Base-by-base conservation (phyloP, 768 basidiomycete genomes). In the Flagelloscypha sp. region DNA sequence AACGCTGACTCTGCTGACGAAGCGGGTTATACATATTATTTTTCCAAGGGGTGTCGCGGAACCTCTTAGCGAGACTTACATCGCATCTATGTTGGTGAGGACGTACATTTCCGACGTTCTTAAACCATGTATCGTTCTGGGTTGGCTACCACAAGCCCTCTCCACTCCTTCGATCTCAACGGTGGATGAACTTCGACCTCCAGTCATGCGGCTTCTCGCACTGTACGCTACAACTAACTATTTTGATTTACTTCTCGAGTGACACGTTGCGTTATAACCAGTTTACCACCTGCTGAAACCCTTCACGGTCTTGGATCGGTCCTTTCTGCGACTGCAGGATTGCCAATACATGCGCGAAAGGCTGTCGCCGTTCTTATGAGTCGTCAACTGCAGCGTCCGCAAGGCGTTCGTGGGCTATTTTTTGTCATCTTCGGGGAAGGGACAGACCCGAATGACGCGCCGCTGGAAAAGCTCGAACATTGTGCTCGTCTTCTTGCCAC, bases 401-500 rank as follows among this genome's bases (percentile, higher is more conserved):
- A 76, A 16, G 88, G 88, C 1, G 65, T 89, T 1, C 65, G 62
- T 19, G 84, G 83, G 0, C 65, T 90, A 13, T 78, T 74, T 43
- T 64, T 68, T 7, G 80, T 82, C 7, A 60, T 87, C 1, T 79
- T 89, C 35, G 75, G 78, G 2, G 79, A 79, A 27, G 70, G 71
- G 23, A 74, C 76, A 13, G 42, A 42, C 3, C 61, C 55, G 6
- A 74, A 73, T 4, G 73, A 76, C 35, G 63, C 71, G 2, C 66
- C 68, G 2, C 48, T 85, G 4, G 74, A 82, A 41, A 85, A 83
- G 50, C 63, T 90, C 19, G 81, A 89, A 40, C 79, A 80, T 37
- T 63, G 88, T 21, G 68, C 84, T 13, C 64, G 61, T 5, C 66
- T 86, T 13, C 51, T 95, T 32, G 65, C 61, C 27, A 59, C 76